Base-by-base conservation (phyloP, 768 basidiomycete species). In the Leucocoprinus sp. region DNA sequence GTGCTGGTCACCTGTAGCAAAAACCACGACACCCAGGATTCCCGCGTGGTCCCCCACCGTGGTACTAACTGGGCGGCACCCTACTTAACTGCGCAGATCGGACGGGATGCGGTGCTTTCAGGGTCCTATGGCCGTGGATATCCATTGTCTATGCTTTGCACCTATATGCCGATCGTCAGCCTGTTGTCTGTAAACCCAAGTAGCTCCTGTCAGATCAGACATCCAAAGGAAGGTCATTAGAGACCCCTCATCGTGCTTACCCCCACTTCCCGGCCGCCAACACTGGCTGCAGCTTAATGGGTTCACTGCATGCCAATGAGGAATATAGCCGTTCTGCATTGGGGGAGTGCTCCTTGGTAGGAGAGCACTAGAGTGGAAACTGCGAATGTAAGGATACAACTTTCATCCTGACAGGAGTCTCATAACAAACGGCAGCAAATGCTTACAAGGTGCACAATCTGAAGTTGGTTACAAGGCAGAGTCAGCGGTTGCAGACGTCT, bases 141-240 rank as follows among this genome's bases (percentile, higher is more conserved):
- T 26, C 26, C 21, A 7, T 29, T 18, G 35, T 5, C 3, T 14
- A 53, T 43, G 44, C 51, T 48, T 52, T 22, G 44, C 27, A 3
- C 37, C 40, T 38, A 51, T 50, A 52, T 55, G 37, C 49, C 48
- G n/a, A n/a, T n/a, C n/a, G n/a, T n/a, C n/a, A n/a, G n/a, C n/a
- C n/a, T n/a, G n/a, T n/a, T n/a, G n/a, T n/a, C n/a, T n/a, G n/a
- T n/a, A n/a, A n/a, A n/a, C n/a, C n/a, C n/a, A n/a, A n/a, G n/a
- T n/a, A 34, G 11, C 2, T 18, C 2, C 5, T 34, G 2, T 34
- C 33, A 59, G 64, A 62, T 85, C 84, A 85, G 83, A 84, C 84
- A 86, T 86, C 83, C 84, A 82, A 84, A 81, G 82, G 83, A 86
- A 84, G 84, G 78, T 78, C 70, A 62, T 75, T 69, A 56, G 55